Evolutionary conservation across 257 asterid species (phyloP).

Genomic region (Rauvolfia tetraphylla): DNA sequence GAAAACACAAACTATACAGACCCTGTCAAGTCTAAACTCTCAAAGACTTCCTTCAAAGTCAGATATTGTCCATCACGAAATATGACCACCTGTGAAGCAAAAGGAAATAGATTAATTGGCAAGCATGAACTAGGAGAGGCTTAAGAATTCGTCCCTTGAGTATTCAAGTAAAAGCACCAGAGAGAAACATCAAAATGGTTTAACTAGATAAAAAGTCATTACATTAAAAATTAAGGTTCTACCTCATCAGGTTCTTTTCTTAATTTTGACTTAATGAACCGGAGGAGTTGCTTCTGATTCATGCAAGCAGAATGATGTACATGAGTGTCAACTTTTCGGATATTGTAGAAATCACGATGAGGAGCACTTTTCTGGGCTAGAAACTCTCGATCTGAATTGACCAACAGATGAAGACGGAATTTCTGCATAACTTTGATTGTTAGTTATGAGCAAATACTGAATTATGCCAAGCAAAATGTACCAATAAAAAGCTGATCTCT

Average conservation of each 20-base stretch:
- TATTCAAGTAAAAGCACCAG: neutral
- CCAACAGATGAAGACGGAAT: constrained; percentile 81
- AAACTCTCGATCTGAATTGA: constrained; percentile 81
- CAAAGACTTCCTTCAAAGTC: constrained; percentile 90
- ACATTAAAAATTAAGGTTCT: constrained; percentile 2
- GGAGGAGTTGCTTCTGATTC: constrained; percentile 94
- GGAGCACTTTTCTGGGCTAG: constrained; percentile 94
- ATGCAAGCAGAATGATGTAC: constrained; percentile 97
- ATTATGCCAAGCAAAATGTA: constrained; percentile 1
- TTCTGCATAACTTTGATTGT: constrained; percentile 41
- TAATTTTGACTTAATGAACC: constrained; percentile 82
- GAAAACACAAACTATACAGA: constrained; percentile 28
- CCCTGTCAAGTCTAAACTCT: constrained; percentile 95
- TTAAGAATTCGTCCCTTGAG: neutral
- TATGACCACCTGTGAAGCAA: constrained; percentile 66
- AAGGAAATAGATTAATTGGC: constrained; percentile 19
- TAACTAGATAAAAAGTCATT: neutral
- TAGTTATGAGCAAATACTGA: constrained; percentile 16
- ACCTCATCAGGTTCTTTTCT: constrained; percentile 96
- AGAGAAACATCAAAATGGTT: neutral
- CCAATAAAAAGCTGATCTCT: neutral
- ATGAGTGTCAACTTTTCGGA: constrained; percentile 90
- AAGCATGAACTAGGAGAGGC: neutral
- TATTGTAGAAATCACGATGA: constrained; percentile 92
- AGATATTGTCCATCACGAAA: constrained; percentile 92